Evolutionary conservation across 495 filamentous ascomycete genomes (phyloP), one percentile per base, ranked within the genome.

Genomic region (Corynascus novoguineensis): DNA sequence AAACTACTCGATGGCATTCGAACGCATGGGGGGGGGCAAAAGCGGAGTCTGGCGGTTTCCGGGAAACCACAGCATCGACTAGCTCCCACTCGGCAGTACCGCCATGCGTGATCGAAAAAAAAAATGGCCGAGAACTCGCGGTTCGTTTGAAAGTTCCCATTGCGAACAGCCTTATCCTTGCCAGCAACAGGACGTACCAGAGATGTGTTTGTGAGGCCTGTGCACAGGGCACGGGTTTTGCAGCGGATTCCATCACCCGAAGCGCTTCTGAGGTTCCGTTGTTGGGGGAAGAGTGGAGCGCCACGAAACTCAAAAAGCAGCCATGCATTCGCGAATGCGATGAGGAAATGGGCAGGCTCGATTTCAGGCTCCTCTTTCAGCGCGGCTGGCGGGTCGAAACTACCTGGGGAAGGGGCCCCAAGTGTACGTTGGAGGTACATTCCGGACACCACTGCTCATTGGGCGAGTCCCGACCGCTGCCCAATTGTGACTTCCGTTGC

Each of bases 41-140:
- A 35, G 34, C 34, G 34, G 11, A 8, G 15, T 35, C 10, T 11
- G 2, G 11, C 11, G 24, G n/a, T n/a, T 29, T 37, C 31, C 31
- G 17, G 21, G n/a, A 49, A 21, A 27, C 46, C 28, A 29, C 46
- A 14, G 44, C 24, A 29, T 47, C 5, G 11, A 1, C 44, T 7
- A 5, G 12, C 19, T 41, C n/a, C n/a, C n/a, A n/a, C n/a, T n/a
- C n/a, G n/a, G n/a, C n/a, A n/a, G n/a, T n/a, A n/a, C n/a, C n/a
- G n/a, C n/a, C n/a, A n/a, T n/a, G n/a, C n/a, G n/a, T n/a, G n/a
- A n/a, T n/a, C n/a, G n/a, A n/a, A n/a, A n/a, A 40, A n/a, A 28
- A 45, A 9, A 47, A 24, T 45, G 7, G 24, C 44, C 44, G 44
- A 47, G 28, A 47, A 47, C 28, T 47, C 25, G 44, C 44, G 38